Base-by-base conservation (phyloP, 164 flowering plant species). In the Protea cynaroides region DNA sequence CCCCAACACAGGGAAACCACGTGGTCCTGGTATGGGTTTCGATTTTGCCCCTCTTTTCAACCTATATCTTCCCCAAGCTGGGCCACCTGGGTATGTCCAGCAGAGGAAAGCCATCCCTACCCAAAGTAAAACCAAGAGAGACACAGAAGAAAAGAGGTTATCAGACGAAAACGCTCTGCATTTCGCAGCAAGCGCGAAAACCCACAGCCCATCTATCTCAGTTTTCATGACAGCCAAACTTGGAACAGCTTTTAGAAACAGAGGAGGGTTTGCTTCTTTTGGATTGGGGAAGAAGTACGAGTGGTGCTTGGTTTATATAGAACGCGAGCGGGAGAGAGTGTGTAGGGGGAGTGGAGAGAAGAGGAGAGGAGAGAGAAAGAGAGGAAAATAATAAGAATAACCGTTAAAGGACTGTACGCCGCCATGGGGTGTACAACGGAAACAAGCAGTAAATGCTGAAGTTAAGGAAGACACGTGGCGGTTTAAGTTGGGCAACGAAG, bases 1-100 rank as follows among this genome's bases (percentile, higher is more conserved):
- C 0, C 85, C 85, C 1, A 82, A 0, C 14, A 80, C 8, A 13
- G 85, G 85, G 49, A 68, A 18, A 0, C 85, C 85, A 47, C 63
- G 55, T 1, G 83, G 83, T 0, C 83, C 83, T 13, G 82, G 83
- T 12, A 79, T 71, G 19, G 66, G 38, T 25, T 21, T 62, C 58
- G 40, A 66, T 10, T 21, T 58, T 37, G 13, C 19, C 11, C 53
- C 52, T 21, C 22, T 55, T 46, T 6, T 61, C 67, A 59, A 57
- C 40, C 61, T 37, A 69, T 75, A 61, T 34, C 58, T 75, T 3
- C 89, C 89, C 93, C 93, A 87, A 15, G 90, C 90, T 0, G 79
- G 81, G 34, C 89, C 94, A 0, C 87, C 90, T 1, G 83, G 83
- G 64, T 38, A 59, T 14, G 76, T 25, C 87, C 87, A 82, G 75